phyloP scores from a whole-genome alignment of 768 basidiomycete genomes.

The Leucocoprinus leucothites region DNA sequence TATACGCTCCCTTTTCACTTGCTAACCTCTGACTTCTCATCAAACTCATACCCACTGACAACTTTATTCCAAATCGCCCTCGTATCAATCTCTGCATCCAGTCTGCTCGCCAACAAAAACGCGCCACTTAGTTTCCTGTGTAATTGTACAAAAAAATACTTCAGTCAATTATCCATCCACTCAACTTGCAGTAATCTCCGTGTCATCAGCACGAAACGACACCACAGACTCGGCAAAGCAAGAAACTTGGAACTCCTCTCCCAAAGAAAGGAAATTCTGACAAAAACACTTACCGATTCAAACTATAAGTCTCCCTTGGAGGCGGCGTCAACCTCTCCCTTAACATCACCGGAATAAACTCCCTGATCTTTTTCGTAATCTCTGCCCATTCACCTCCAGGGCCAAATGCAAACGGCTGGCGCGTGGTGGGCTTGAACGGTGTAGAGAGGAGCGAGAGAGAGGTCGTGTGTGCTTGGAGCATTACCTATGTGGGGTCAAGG shows the following conservation, averaged over 20 bases:
- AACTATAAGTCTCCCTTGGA: slow-evolving; percentile 89
- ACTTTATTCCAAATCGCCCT: slow-evolving; percentile 73
- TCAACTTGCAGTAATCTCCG: background rate
- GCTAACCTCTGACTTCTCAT: no score
- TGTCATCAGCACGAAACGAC: background rate
- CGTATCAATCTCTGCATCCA: slow-evolving; percentile 75
- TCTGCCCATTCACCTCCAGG: slow-evolving; percentile 58
- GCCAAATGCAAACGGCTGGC: slow-evolving; percentile 81
- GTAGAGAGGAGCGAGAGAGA: slow-evolving; percentile 84
- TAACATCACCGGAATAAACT: slow-evolving; percentile 88
- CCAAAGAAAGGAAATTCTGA: background rate
- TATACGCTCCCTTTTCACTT: no score
- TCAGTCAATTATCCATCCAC: background rate
- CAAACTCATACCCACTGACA: slow-evolving; percentile 39
- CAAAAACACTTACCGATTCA: slow-evolving; percentile 64
- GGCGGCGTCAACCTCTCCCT: slow-evolving; percentile 86
- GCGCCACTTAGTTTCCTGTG: slow-evolving; percentile 78
- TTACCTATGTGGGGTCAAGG: slow-evolving; percentile 41
- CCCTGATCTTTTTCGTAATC: slow-evolving; percentile 76
- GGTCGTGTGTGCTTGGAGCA: slow-evolving; percentile 83
- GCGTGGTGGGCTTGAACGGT: slow-evolving; percentile 68
- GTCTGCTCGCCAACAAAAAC: slow-evolving; percentile 72
- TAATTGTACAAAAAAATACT: background rate
- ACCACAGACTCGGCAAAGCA: no score
- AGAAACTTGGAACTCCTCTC: no score